Percentiles rank a stretch among this genome's conserved stretches.
Evolutionary conservation across 257 asterid genomes (phyloP).

Genomic region (Nicotiana tabacum): DNA sequence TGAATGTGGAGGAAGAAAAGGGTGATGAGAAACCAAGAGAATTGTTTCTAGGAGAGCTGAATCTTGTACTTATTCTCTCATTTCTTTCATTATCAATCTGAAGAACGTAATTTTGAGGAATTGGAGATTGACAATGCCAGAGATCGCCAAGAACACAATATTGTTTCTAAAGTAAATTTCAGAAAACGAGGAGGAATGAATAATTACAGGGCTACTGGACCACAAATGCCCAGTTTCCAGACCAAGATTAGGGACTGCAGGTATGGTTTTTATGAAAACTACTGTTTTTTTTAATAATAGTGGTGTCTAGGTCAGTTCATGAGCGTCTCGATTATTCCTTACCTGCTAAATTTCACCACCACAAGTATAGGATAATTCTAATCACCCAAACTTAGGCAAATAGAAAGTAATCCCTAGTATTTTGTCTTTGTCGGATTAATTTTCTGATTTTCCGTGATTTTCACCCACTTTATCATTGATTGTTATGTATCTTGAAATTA

Average conservation of each 20-base stretch:
- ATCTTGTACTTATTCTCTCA: constrained; percentile 37
- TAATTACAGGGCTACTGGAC: constrained; percentile 8
- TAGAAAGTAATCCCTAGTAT: not conserved
- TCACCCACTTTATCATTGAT: not conserved
- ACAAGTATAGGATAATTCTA: not conserved
- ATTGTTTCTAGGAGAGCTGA: constrained; percentile 26
- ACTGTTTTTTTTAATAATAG: not conserved
- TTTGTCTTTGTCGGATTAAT: not conserved
- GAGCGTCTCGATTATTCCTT: not conserved
- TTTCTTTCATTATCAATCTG: constrained; percentile 34
- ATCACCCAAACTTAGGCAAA: not conserved
- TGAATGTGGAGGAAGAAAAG: not conserved
- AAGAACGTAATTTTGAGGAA: constrained; percentile 5
- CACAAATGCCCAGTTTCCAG: constrained; percentile 13
- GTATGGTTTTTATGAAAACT: constrained; percentile 5
- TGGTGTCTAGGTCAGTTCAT: not conserved
- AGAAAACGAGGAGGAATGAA: not conserved
- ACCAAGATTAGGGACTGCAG: constrained; percentile 25
- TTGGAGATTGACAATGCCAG: not conserved
- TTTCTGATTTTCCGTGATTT: not conserved
- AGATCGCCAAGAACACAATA: not conserved
- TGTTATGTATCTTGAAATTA: not conserved
- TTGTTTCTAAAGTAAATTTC: not conserved
- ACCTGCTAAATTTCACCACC: not conserved
- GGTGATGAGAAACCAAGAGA: constrained; percentile 8